A percentile compares a stretch with the other conserved stretches of the same genome.
These are phyloP conservation scores for Silybum marianum DNA, from an alignment of 129 eudicot species.

Conservation along the genomic window DNA sequence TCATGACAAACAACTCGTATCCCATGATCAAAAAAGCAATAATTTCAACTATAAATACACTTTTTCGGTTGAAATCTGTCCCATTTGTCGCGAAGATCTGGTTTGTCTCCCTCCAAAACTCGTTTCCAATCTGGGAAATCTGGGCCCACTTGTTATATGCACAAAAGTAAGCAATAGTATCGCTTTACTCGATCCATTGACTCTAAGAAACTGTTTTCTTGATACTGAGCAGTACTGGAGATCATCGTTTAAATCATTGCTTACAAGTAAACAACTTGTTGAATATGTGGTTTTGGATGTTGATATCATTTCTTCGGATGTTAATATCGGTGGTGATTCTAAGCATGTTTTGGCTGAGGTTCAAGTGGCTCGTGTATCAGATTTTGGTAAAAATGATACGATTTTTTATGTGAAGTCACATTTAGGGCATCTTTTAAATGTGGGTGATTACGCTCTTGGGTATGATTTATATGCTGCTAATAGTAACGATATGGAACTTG, in stretches of 20 bases:
- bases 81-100: slow-evolving; percentile 60
- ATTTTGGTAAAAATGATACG: slow-evolving; percentile 55
- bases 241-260: slow-evolving; percentile 41
- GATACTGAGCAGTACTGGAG: slow-evolving; percentile 67
- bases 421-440: slow-evolving; percentile 55
- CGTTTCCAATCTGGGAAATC: slow-evolving; percentile 44
- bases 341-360: slow-evolving; percentile 58
- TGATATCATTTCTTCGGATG: slow-evolving; percentile 42
- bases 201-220: slow-evolving; percentile 46
- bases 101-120: slow-evolving; percentile 62
- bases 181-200: slow-evolving; percentile 49
- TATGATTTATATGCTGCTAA: slow-evolving; percentile 61
- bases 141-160: slow-evolving; percentile 61
- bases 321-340: slow-evolving; percentile 43
- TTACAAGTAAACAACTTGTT: slow-evolving; percentile 56
- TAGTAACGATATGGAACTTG: slow-evolving; percentile 56
- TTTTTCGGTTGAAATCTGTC: slow-evolving; percentile 59
- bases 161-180: slow-evolving; percentile 54
- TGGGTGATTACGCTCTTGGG: slow-evolving; percentile 74
- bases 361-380: slow-evolving; percentile 63
- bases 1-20: slow-evolving; percentile 52
- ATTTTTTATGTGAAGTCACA: slow-evolving; percentile 49
- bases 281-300: slow-evolving; percentile 53
- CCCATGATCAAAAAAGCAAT: slow-evolving; percentile 62
- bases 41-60: slow-evolving; percentile 53